Evolutionary conservation across 1,139 yeast genomes (phyloP).

Genomic region (Kodamaea plutei): DNA sequence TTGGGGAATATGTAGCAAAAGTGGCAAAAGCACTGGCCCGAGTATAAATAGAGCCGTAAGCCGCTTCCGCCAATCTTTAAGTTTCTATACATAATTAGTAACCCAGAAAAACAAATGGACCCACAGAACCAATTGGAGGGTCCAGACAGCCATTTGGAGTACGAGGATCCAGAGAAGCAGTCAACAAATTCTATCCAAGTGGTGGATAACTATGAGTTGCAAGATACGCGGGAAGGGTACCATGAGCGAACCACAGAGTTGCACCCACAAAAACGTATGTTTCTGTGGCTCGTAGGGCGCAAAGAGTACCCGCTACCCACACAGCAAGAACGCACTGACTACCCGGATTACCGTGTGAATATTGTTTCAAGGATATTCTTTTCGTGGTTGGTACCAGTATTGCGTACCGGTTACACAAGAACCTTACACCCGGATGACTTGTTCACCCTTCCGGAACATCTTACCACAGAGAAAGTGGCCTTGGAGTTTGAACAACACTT

Average conservation of each 20-base stretch:
- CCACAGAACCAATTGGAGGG: too few species aligned
- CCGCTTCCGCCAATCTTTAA: too few species aligned
- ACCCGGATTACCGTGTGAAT: conserved; percentile 31
- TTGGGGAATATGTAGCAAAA: too few species aligned
- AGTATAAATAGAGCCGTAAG: too few species aligned
- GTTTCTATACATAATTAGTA: too few species aligned
- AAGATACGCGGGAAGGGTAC: neutral
- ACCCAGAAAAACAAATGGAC: too few species aligned
- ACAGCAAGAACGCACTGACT: conserved; percentile 45
- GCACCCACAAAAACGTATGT: conserved; percentile 13
- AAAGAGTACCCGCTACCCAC: conserved; percentile 48
- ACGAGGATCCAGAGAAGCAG: too few species aligned
- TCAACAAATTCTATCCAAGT: too few species aligned
- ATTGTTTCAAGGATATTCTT: conserved; percentile 37
- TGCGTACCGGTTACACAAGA: conserved; percentile 47
- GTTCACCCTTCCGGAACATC: conserved; percentile 29
- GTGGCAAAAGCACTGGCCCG: too few species aligned
- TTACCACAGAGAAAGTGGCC: conserved; percentile 35
- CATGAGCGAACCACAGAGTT: neutral
- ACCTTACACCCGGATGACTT: conserved; percentile 46
- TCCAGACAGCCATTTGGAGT: too few species aligned
- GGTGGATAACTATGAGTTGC: neutral
- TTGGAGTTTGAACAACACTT: conserved; percentile 23
- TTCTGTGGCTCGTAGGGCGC: conserved; percentile 13
- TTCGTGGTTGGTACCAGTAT: conserved; percentile 47